These are phyloP conservation scores for Colletotrichum agaves DNA, from an alignment of 2,329 filamentous ascomycete genomes.

Conservation along the genomic window DNA sequence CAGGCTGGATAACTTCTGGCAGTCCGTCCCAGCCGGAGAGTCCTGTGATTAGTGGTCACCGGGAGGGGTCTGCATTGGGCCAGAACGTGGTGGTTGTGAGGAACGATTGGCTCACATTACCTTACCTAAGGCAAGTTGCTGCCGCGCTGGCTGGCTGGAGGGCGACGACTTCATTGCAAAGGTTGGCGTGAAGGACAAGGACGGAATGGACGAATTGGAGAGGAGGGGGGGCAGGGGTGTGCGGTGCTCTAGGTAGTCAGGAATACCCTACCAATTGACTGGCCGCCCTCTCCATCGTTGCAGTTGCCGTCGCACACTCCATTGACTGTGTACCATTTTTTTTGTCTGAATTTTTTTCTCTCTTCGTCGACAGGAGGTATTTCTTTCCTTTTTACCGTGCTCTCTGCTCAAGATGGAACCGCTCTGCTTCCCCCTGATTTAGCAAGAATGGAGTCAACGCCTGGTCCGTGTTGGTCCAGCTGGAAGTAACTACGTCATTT, in stretches of 20 bases:
- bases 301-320: conserved; percentile 23
- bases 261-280: conserved; percentile 5
- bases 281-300: conserved; percentile 24
- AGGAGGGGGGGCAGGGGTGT: conserved; percentile 6
- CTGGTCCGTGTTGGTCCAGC: conserved; percentile 7
- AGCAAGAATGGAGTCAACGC: conserved; percentile 18
- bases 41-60: conserved; percentile 35
- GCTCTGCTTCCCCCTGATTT: conserved; percentile 8
- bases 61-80: conserved; percentile 31
- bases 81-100: conserved; percentile 21
- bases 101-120: conserved; percentile 16
- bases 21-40: conserved; percentile 21
- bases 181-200: neutral
- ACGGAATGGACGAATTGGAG: conserved; percentile 3
- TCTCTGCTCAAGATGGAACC: neutral
- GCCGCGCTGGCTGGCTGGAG: neutral
- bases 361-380: neutral
- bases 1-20: conserved; percentile 21
- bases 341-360: conserved; percentile 9
- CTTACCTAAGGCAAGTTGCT: conserved; percentile 7
- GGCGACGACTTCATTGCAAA: neutral
- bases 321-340: conserved; percentile 12
- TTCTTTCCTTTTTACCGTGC: neutral
- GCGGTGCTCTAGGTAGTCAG: conserved; percentile 6
- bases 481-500: conserved; percentile 26